Conservation (phyloP, 202 grass and related monocot genomes). For the Saccharum hybrid region DNA sequence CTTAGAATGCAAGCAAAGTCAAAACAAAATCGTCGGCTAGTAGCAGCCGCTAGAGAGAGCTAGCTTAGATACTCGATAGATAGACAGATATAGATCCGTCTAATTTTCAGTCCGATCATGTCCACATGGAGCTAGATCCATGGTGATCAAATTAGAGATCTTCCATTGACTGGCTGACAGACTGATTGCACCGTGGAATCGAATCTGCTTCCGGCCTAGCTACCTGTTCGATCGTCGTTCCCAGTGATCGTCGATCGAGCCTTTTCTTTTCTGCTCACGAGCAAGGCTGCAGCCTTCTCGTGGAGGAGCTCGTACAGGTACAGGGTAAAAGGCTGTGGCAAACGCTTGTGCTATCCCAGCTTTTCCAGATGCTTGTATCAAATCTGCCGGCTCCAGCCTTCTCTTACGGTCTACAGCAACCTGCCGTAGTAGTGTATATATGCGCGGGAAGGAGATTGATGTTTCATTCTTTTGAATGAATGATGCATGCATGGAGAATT, state of each 20-base stretch:
- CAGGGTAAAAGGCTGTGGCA: slow-evolving; percentile 31
- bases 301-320: slow-evolving; percentile 1
- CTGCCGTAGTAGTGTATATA: neutral
- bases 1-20: neutral
- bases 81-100: neutral
- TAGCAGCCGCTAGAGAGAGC: neutral
- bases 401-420: neutral
- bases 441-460: neutral
- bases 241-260: neutral
- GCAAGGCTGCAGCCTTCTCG: neutral
- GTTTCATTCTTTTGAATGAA: neutral
- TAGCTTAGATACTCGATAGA: neutral
- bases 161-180: slow-evolving; percentile 1
- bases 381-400: slow-evolving; percentile 11
- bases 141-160: neutral
- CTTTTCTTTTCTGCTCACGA: neutral
- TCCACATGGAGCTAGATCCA: neutral
- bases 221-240: neutral
- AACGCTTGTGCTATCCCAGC: neutral
- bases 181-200: neutral
- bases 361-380: slow-evolving; percentile 43
- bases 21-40: slow-evolving; percentile 12
- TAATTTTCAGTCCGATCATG: slow-evolving; percentile 1
- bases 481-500: neutral
- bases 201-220: slow-evolving; percentile 3